Base-by-base conservation (phyloP, 208 protist species). In the Leishmania tropica region DNA sequence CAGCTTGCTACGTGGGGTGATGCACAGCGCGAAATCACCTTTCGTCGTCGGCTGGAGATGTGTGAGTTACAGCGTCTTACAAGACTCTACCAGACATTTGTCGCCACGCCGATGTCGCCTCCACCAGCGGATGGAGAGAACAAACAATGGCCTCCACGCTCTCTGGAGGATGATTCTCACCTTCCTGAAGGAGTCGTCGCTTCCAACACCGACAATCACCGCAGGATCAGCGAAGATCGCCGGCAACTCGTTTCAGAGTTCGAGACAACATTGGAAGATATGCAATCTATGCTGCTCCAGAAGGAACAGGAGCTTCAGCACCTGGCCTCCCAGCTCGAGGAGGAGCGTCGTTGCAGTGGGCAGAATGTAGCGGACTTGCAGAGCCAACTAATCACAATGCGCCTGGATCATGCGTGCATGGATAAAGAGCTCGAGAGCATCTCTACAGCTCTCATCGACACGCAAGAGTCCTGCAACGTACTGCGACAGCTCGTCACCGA, bases 281-380 rank as follows among this genome's bases (percentile, higher is more conserved):
- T 85, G 82, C 76, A 76, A 1, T 79, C 68, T 3, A 67, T 85
- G 3, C 76, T 79, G 3, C 2, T 42, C 2, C 77, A 75, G 56
- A 85, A 81, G 21, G 82, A 85, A 7, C 62, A 79, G 19, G 47
- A 81, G 13, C 79, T 81, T 24, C 37, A 79, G 53, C 76, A 75
- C 53, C n/a, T 85, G 19, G 60, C 72, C 11, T 19, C 17, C 19
- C 77, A 85, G 78, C 71, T 81, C 3, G 42, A 78, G 6, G 71
- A 81, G 35, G 82, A 85, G 73, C 76, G 82, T 31, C 82, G 40
- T 2, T 53, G 31, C 24, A 53, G 10, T 35, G 77, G 62, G 1
- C 77, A 47, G 3, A 72, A 81, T 6, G 47, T 64, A 8, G 47
- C 60, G 1, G 82, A 79, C 47, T 70, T 85, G 37, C 71, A 85